Conservation (phyloP, 345 rosid genomes). For the Lumnitzera littorea region DNA sequence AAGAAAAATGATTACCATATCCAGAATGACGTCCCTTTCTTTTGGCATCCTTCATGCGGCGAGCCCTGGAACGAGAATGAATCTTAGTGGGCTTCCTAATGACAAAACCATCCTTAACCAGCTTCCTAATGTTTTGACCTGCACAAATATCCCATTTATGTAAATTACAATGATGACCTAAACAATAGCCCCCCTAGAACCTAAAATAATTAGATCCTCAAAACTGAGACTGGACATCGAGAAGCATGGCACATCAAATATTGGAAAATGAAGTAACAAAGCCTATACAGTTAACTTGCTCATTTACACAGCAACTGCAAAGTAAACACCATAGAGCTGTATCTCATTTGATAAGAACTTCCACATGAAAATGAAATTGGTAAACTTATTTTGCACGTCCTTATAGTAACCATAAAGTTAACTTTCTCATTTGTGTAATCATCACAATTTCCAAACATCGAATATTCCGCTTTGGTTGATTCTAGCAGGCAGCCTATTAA, state of each 20-base stretch:
- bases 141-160: slow-evolving; percentile 1
- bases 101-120: slow-evolving; percentile 92
- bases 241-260: no score
- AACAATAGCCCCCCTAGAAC: no score
- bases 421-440: background rate
- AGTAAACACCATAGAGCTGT: no score
- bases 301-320: no score
- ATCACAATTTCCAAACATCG: background rate
- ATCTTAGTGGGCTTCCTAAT: slow-evolving; percentile 97
- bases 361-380: background rate
- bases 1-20: slow-evolving; percentile 39
- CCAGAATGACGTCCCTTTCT: slow-evolving; percentile 97
- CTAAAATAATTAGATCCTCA: background rate
- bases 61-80: slow-evolving; percentile 90
- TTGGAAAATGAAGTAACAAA: no score
- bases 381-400: background rate
- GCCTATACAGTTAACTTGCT: no score
- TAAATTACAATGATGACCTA: background rate
- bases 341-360: no score
- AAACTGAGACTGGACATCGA: no score
- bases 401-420: background rate
- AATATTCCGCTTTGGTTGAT: background rate
- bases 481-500: background rate
- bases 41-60: slow-evolving; percentile 79
- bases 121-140: slow-evolving; percentile 96